Base-by-base conservation (phyloP, 768 basidiomycete species). In the Sarcodon aspratus region DNA sequence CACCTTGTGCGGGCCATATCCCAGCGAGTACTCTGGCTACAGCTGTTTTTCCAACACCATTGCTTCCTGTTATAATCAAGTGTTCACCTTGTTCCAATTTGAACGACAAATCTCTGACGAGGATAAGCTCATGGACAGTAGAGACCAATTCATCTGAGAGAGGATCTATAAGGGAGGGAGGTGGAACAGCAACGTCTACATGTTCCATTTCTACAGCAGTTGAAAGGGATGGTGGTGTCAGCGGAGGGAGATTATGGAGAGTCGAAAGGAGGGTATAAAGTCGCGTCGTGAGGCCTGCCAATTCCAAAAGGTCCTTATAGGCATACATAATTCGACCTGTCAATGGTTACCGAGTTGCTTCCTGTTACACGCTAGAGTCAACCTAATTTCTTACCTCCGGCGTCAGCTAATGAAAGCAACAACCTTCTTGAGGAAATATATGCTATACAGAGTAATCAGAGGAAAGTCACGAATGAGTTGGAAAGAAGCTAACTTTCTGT, bases 371-470 rank as follows among this genome's bases (percentile, higher is more conserved):
- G 5, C 21, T 27, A 5, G 5, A 5, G 21, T 27, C 2, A 27
- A 27, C 21, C 2, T 2, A 5, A 27, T 27, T 27, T 9, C 15
- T 27, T 42, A 42, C 40, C 92, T 12, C 95, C 95, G 0, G 94
- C 95, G 57, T 98, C 95, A 1, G 95, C 93, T n/a, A 98, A 78
- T 1, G 93, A 93, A 33, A 97, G 74, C 2, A 98, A 73, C 0
- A 97, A 75, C 9, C 95, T 77, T 13, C 95, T 79, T 52, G 93
- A 95, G 31, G 93, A 94, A 45, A 98, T 92, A 62, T 98, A 98
- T 7, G 84, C 82, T 84, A 42, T 27, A 32, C 17, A 45, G 36
- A 3, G 17, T 15, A 6, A 33, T 33, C 1, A 31, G 12, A 15
- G 27, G n/a, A 8, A 33, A 2, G 31, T 13, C 2, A 15, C 33